Base-by-base conservation (phyloP, 176 grass and related monocot species). In the Aegilops longissima region DNA sequence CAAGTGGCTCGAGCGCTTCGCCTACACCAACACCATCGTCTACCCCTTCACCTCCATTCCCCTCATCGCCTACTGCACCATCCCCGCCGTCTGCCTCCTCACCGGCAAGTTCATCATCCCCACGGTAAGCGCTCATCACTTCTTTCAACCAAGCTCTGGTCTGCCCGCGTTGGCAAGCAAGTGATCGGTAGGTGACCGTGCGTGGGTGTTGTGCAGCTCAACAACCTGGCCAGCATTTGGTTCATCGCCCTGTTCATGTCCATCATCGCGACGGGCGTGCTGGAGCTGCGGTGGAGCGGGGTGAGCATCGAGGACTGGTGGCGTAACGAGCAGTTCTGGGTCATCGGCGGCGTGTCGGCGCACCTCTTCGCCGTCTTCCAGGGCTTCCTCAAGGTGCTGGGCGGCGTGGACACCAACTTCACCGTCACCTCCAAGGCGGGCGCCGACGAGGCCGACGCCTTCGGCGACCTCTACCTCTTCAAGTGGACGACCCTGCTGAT, bases 21-120 rank as follows among this genome's bases (percentile, higher is more conserved):
- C 96, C 47, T 98, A 98, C 88, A 94, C 88, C 24, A 98, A 98
- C 90, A 98, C 96, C 85, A 98, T 98, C 79, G 94, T 98, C 9
- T 96, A 98, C 47, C 96, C 96, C 18, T 94, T 98, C 87, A 96
- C 96, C 70, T 98, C 96, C 76, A 94, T 98, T 21, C 96, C 96
- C 11, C 88, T 96, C 27, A 40, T 98, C 14, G 92, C 89, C 67
- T 98, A 98, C 78, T 98, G 96, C 76, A 98, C 90, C 70, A 94
- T 98, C 77, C 96, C 93, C 4, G 93, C 93, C 4, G 76, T 98
- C 23, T 94, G 96, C 85, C 96, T 94, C 27, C 96, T 98, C 76
- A 98, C 96, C 34, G 93, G 90, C 59, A 98, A 96, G 64, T 96
- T 98, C 86, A 96, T 98, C 87, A 96, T 98, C 76, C 96, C 93